Conservation (phyloP, 2,329 filamentous ascomycete species). For the Botryotinia calthae region DNA sequence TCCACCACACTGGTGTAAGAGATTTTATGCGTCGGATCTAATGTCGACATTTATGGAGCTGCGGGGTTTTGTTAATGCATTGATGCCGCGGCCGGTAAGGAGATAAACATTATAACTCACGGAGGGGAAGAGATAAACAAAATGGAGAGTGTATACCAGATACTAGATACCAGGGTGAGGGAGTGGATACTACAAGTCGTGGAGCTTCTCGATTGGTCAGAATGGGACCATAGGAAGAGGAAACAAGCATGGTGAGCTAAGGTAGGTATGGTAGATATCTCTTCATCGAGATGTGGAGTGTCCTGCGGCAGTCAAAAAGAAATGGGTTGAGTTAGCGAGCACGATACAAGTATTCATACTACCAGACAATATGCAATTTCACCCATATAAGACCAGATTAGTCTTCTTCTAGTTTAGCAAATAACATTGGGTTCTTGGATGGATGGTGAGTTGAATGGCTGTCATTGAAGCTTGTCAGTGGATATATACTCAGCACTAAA, state of each 20-base stretch:
- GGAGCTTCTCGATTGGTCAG: neutral
- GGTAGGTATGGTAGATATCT: neutral
- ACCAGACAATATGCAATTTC: neutral
- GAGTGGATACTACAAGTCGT: neutral
- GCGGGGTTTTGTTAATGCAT: neutral
- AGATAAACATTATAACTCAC: neutral
- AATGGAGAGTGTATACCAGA: neutral
- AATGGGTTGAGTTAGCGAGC: neutral
- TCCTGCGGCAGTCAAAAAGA: neutral
- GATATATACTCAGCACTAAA: no score
- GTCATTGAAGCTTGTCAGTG: neutral
- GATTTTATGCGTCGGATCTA: neutral
- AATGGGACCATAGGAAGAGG: neutral
- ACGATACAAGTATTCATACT: neutral
- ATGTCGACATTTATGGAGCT: neutral
- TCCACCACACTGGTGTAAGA: neutral
- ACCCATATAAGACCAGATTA: neutral
- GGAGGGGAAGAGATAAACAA: neutral
- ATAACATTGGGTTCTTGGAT: neutral
- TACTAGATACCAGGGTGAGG: neutral
- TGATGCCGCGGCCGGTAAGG: neutral
- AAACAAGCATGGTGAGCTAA: neutral
- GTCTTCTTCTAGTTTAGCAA: neutral
- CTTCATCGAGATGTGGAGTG: neutral
- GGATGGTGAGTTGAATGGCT: neutral